These are phyloP conservation scores for Xylaria castorea DNA, from an alignment of 495 filamentous ascomycete genomes.

Conservation along the genomic window DNA sequence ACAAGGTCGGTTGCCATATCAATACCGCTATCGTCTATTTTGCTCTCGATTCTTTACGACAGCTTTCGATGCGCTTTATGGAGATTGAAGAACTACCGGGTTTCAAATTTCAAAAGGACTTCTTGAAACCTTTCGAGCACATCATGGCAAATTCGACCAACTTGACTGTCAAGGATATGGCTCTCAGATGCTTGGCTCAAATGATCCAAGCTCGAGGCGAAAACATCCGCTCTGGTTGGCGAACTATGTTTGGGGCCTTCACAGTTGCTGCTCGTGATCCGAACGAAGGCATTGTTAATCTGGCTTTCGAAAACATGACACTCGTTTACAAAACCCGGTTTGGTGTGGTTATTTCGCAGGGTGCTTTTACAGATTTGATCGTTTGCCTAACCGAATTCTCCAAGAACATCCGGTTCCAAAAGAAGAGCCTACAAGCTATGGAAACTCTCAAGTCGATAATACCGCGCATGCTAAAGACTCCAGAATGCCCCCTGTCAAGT, in stretches of 20 bases:
- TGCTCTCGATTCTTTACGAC: slow-evolving; percentile 90
- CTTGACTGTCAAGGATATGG: slow-evolving; percentile 96
- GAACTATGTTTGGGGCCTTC: slow-evolving; percentile 99
- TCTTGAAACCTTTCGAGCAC: slow-evolving; percentile 97
- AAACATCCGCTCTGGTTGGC: slow-evolving; percentile 97
- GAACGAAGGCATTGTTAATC: slow-evolving; percentile 93
- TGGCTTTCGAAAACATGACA: slow-evolving; percentile 95
- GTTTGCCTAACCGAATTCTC: slow-evolving; percentile 98
- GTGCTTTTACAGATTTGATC: slow-evolving; percentile 93
- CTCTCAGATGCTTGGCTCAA: slow-evolving; percentile 93
- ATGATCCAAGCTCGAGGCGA: slow-evolving; percentile 97
- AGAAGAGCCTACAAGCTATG: slow-evolving; percentile 96
- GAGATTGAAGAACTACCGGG: slow-evolving; percentile 97
- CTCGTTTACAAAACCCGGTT: slow-evolving; percentile 98
- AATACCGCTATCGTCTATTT: slow-evolving; percentile 98
- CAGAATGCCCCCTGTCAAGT: slow-evolving; percentile 82
- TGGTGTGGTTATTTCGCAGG: slow-evolving; percentile 93
- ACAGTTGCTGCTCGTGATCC: slow-evolving; percentile 92
- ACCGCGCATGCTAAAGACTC: slow-evolving; percentile 91
- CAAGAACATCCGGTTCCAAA: slow-evolving; percentile 97
- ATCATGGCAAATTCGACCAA: slow-evolving; percentile 92
- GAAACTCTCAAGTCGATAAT: slow-evolving; percentile 92
- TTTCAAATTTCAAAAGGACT: slow-evolving; percentile 99
- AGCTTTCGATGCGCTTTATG: slow-evolving; percentile 98
- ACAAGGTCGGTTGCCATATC: slow-evolving; percentile 91